phyloP scores from a whole-genome alignment of 441 rosid genomes.

The Populus hybrid region DNA sequence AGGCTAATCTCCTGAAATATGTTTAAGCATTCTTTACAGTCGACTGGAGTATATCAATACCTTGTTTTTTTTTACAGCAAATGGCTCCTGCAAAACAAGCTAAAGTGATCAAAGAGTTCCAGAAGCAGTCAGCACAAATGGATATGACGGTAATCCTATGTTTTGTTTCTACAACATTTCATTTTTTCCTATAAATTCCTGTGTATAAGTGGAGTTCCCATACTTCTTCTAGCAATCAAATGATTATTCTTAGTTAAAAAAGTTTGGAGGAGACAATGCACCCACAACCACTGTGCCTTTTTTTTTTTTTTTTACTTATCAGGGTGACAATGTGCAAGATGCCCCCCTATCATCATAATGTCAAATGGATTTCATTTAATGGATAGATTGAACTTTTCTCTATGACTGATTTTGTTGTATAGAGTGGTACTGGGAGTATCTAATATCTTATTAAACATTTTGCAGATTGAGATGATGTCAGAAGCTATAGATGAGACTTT shows the following conservation, averaged over 20 bases:
- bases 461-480: constrained; percentile 96
- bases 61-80: constrained; percentile 51
- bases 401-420: neutral
- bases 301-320: neutral
- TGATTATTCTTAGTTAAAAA: neutral
- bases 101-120: constrained; percentile 86
- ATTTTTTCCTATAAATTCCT: too few relatives aligned
- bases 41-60: neutral
- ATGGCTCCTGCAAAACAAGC: constrained; percentile 88
- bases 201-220: neutral
- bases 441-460: neutral
- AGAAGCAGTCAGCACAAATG: constrained; percentile 87
- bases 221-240: neutral
- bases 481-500: constrained; percentile 91
- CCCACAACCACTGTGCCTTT: neutral
- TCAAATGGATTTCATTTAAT: too few relatives aligned
- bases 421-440: neutral
- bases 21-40: neutral
- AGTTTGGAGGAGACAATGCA: too few relatives aligned
- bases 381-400: neutral
- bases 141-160: constrained; percentile 74
- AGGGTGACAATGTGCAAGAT: neutral
- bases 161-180: neutral
- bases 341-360: neutral
- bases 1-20: neutral